phyloP scores from a whole-genome alignment of 1,139 yeast species.

The Diutina pseudorugosa region DNA sequence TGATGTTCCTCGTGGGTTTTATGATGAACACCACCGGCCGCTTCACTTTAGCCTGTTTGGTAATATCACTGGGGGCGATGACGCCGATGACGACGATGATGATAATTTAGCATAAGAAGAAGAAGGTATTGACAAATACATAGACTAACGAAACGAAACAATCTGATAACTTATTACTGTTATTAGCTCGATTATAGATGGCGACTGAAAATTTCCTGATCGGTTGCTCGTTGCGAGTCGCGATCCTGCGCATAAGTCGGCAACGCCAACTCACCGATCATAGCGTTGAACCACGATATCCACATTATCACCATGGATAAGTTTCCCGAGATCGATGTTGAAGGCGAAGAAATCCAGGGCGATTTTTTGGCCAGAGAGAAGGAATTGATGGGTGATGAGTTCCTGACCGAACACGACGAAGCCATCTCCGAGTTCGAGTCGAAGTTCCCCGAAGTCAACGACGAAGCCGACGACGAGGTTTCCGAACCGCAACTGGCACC shows the following conservation, averaged over 20 bases:
- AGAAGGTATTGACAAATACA: too few relatives aligned
- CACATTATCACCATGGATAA: constrained; percentile 46
- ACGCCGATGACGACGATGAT: not conserved
- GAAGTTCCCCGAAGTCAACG: constrained; percentile 52
- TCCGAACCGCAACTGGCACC: constrained; percentile 5
- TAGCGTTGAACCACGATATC: not conserved
- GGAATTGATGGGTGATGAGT: constrained; percentile 74
- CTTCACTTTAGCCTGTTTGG: constrained; percentile 43
- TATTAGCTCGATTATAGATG: too few relatives aligned
- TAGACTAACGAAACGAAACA: too few relatives aligned
- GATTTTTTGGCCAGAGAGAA: constrained; percentile 81
- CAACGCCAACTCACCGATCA: constrained; percentile 2
- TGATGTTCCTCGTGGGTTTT: constrained; percentile 73
- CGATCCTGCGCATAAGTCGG: not conserved
- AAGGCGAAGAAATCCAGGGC: constrained; percentile 20
- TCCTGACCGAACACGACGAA: constrained; percentile 55
- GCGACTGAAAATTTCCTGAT: not conserved
- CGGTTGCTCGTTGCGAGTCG: not conserved
- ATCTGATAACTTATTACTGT: too few relatives aligned
- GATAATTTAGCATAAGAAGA: not conserved
- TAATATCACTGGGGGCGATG: not conserved
- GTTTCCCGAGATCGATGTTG: constrained; percentile 32
- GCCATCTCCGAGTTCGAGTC: constrained; percentile 56
- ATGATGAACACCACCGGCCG: constrained; percentile 80
- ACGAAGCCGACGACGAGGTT: constrained; percentile 9